These are phyloP conservation scores for Scedosporium boydii DNA, from an alignment of 2,329 filamentous ascomycete genomes.

Conservation along the genomic window DNA sequence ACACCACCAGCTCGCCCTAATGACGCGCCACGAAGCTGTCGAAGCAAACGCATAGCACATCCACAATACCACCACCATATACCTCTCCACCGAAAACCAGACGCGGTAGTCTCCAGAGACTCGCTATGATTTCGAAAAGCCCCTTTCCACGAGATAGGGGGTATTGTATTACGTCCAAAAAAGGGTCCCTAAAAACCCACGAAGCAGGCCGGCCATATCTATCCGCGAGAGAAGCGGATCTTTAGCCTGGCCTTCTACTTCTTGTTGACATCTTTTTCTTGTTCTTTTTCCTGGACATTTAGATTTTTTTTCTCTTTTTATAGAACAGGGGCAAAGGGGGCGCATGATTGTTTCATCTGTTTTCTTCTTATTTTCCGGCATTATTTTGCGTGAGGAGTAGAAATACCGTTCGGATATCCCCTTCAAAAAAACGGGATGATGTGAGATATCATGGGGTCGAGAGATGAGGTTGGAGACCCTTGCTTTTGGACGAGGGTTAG, in stretches of 20 bases:
- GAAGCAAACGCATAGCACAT: too few relatives aligned
- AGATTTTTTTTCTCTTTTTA: not conserved
- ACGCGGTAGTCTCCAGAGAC: not conserved
- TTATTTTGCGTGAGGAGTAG: not conserved
- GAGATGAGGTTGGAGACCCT: too few relatives aligned
- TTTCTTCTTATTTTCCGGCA: not conserved
- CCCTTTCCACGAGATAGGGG: not conserved
- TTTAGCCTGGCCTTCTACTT: not conserved
- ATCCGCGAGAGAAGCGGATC: too few relatives aligned
- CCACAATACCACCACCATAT: too few relatives aligned
- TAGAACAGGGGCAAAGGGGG: not conserved
- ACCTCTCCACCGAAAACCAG: not conserved
- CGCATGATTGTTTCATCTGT: not conserved
- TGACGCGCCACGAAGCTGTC: too few relatives aligned
- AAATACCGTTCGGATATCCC: not conserved
- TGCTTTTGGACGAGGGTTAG: too few relatives aligned
- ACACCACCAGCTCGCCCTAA: too few relatives aligned
- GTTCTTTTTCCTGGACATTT: not conserved
- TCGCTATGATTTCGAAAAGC: not conserved
- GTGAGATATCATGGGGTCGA: too few relatives aligned
- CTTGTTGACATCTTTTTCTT: not conserved
- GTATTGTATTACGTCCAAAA: too few relatives aligned
- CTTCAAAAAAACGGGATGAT: too few relatives aligned
- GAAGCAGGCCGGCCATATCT: too few relatives aligned
- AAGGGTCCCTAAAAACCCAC: not conserved